Conservation (phyloP, 257 asterid species). For the Scutellaria galericulata region DNA sequence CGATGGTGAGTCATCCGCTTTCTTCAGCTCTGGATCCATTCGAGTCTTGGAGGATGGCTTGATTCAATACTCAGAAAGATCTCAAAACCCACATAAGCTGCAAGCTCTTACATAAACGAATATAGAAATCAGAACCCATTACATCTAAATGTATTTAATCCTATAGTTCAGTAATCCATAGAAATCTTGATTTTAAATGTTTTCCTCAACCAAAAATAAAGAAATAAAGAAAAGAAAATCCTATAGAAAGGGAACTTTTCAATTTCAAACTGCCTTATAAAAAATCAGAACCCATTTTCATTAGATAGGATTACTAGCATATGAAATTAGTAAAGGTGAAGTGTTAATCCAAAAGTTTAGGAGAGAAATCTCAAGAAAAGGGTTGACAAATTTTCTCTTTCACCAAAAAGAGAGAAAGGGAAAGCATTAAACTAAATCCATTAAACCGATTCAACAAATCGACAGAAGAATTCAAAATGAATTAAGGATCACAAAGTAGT, state of each 20-base stretch:
- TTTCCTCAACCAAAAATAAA: background rate
- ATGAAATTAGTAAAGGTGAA: slow-evolving; percentile 19
- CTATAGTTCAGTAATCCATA: background rate
- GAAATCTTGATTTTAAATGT: slow-evolving; percentile 14
- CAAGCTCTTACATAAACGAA: slow-evolving; percentile 21
- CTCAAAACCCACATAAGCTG: slow-evolving; percentile 39
- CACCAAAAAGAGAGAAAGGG: slow-evolving; percentile 1
- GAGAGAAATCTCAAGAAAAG: slow-evolving; percentile 10
- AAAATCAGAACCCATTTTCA: background rate
- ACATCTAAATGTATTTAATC: background rate
- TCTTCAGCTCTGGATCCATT: slow-evolving; percentile 63
- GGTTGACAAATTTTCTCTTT: slow-evolving; percentile 15
- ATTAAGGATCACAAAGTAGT: slow-evolving; percentile 20
- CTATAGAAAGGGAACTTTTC: background rate
- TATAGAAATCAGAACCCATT: slow-evolving; percentile 30
- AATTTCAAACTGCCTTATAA: background rate
- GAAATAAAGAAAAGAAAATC: background rate
- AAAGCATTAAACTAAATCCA: slow-evolving; percentile 13
- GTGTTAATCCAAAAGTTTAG: slow-evolving; percentile 16
- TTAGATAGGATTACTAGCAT: background rate
- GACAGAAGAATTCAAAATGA: slow-evolving; percentile 12
- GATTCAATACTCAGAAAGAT: slow-evolving; percentile 39
- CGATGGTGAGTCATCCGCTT: slow-evolving; percentile 45
- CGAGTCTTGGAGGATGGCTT: slow-evolving; percentile 36
- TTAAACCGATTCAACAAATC: slow-evolving; percentile 24